phyloP scores from a whole-genome alignment of 345 rosid species.

The thale cress (Arabidopsis thaliana) region DNA sequence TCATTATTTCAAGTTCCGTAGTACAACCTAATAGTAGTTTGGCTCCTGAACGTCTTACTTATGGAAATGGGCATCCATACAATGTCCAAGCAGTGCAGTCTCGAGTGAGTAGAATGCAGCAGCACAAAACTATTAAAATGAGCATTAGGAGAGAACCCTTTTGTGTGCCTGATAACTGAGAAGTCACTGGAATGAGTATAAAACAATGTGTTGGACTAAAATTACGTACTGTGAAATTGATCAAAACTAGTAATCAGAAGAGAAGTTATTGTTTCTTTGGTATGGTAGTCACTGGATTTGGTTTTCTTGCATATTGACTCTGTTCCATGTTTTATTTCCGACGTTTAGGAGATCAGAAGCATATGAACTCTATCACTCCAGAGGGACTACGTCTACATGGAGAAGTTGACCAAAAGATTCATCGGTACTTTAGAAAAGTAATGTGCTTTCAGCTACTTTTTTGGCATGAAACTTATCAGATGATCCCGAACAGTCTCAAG shows the following conservation, averaged over 20 bases:
- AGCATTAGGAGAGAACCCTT: constrained; percentile 10
- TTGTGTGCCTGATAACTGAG: background rate
- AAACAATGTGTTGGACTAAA: background rate
- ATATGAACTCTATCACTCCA: constrained; percentile 4
- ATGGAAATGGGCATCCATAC: constrained; percentile 51
- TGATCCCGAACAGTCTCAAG: constrained; percentile 52
- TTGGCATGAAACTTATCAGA: constrained; percentile 52
- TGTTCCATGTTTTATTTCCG: constrained; percentile 32
- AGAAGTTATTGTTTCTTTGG: background rate
- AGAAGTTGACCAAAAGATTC: constrained; percentile 28
- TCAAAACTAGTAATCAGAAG: constrained; percentile 21
- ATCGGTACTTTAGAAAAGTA: constrained; percentile 32
- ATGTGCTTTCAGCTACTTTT: constrained; percentile 44
- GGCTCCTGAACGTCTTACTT: constrained; percentile 45
- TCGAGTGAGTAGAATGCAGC: constrained; percentile 30
- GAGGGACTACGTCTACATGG: constrained; percentile 3
- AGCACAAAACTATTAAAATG: background rate
- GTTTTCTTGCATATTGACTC: constrained; percentile 35
- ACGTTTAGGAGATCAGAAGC: constrained; percentile 23
- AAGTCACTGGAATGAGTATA: background rate
- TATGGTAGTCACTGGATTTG: constrained; percentile 10
- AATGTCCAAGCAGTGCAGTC: constrained; percentile 42
- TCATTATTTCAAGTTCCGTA: constrained; percentile 49
- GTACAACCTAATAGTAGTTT: constrained; percentile 64
- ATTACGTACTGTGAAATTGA: background rate